Percentiles rank a stretch among this genome's conserved stretches.
phyloP scores from a whole-genome alignment of 345 rosid genomes.

The Leavenworthia alabamica region DNA sequence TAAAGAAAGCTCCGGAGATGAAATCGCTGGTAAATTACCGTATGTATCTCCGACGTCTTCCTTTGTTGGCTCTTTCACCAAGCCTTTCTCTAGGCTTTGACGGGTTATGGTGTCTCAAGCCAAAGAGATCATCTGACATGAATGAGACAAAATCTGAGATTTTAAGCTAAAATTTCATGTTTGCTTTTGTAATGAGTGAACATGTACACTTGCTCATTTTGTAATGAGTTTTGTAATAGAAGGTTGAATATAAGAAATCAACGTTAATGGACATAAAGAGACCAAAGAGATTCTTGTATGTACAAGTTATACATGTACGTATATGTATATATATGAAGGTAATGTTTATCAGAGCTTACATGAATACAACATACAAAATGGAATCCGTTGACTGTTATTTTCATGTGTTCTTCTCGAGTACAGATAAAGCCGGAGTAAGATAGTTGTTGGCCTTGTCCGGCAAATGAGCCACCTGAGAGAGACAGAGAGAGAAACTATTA shows the following conservation, averaged over 20 bases:
- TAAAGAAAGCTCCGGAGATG: background rate
- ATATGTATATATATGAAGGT: constrained; percentile 4
- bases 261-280: constrained; percentile 11
- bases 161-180: background rate
- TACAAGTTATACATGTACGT: constrained; percentile 28
- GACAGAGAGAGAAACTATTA: background rate
- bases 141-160: background rate
- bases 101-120: background rate
- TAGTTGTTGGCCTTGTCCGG: constrained; percentile 98
- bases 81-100: constrained; percentile 27
- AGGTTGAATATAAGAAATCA: constrained; percentile 4
- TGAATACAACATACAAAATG: constrained; percentile 11
- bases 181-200: background rate
- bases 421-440: constrained; percentile 81
- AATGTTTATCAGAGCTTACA: constrained; percentile 4
- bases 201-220: background rate
- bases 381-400: background rate
- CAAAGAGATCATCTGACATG: background rate
- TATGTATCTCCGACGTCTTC: constrained; percentile 20
- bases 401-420: constrained; percentile 83
- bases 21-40: constrained; percentile 6
- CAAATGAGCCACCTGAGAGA: constrained; percentile 78
- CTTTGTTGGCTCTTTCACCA: constrained; percentile 17
- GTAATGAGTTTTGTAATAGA: background rate
- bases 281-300: constrained; percentile 6